These are phyloP conservation scores for Vanilla planifolia DNA, from an alignment of 106 monocot genomes.

Conservation along the genomic window DNA sequence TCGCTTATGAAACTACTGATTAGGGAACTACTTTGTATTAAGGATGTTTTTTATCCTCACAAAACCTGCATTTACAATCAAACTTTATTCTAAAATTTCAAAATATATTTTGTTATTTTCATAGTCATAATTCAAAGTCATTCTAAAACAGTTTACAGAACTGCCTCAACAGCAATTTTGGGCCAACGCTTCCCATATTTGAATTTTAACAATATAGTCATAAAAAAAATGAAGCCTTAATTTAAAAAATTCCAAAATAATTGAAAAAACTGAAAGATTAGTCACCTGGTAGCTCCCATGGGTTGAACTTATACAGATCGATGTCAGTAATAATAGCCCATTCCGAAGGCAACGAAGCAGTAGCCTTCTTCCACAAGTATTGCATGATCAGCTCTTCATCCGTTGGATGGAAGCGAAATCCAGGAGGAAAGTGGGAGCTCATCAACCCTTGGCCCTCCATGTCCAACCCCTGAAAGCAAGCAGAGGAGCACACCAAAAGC, in stretches of 20 bases:
- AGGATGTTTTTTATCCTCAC: no score
- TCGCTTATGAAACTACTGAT: no score
- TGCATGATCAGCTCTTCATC: constrained; percentile 22
- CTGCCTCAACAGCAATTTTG: no score
- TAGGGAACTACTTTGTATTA: no score
- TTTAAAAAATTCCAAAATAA: not conserved
- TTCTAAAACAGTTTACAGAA: no score
- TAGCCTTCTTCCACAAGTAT: constrained; percentile 15
- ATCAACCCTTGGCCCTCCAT: not conserved
- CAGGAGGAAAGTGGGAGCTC: constrained; percentile 20
- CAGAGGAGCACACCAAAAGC: not conserved
- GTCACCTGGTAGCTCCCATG: constrained; percentile 19
- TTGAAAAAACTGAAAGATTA: not conserved
- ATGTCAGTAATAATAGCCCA: constrained; percentile 18
- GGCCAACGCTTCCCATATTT: no score
- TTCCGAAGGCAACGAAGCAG: not conserved
- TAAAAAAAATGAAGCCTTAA: no score
- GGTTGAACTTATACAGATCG: constrained; percentile 20
- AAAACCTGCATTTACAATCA: no score
- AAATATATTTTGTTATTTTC: no score
- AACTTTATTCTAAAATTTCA: no score
- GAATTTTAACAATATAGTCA: no score
- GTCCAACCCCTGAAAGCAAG: not conserved
- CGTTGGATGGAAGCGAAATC: constrained; percentile 21
- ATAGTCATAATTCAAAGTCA: no score